Percentiles rank a stretch among this genome's conserved stretches.
These are phyloP conservation scores for Pseudocercospora eumusae DNA, from an alignment of 2,329 filamentous ascomycete genomes.

Conservation along the genomic window DNA sequence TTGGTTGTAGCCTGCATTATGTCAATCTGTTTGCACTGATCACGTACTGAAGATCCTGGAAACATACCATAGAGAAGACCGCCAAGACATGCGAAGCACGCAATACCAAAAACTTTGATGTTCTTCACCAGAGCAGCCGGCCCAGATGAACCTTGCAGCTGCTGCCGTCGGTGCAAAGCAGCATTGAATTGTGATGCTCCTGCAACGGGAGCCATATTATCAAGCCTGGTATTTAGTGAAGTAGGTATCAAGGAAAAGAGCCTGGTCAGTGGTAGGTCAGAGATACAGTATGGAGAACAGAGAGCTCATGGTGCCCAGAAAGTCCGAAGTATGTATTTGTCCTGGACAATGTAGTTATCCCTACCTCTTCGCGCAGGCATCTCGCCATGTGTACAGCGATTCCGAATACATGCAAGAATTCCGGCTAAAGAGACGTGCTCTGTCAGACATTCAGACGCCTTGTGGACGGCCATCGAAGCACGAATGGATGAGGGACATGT, in stretches of 20 bases:
- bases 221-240: not conserved
- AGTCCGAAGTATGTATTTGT: not conserved
- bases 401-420: not conserved
- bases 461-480: not conserved
- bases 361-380: not conserved
- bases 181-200: slow-evolving; percentile 43
- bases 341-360: slow-evolving; percentile 15
- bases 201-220: slow-evolving; percentile 44
- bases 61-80: slow-evolving; percentile 58
- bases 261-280: not conserved
- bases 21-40: too few species aligned
- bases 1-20: slow-evolving; percentile 66
- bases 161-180: slow-evolving; percentile 46
- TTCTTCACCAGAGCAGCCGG: slow-evolving; percentile 55
- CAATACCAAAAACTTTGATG: slow-evolving; percentile 57
- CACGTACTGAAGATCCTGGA: not conserved
- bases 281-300: not conserved
- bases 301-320: slow-evolving; percentile 1
- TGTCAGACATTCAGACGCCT: not conserved
- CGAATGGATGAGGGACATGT: not conserved
- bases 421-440: slow-evolving; percentile 10
- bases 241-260: not conserved
- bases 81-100: slow-evolving; percentile 56
- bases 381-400: slow-evolving; percentile 11
- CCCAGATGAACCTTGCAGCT: slow-evolving; percentile 46